Percentiles rank a stretch among this genome's conserved stretches.
These are phyloP conservation scores for Mycena sanguinolenta DNA, from an alignment of 768 basidiomycete species.

Conservation along the genomic window DNA sequence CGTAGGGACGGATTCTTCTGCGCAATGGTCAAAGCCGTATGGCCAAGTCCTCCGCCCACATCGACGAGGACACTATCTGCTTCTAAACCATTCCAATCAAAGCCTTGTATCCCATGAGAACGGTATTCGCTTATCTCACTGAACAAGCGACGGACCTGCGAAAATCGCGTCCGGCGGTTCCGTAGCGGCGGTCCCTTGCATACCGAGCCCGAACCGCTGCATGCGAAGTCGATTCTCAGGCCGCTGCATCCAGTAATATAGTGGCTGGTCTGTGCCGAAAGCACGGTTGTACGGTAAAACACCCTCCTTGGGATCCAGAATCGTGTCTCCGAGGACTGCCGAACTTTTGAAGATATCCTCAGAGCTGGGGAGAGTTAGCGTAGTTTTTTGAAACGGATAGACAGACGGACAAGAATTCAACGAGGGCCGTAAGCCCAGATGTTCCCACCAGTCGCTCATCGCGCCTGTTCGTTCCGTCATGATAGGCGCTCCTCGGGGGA, in stretches of 20 bases:
- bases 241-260: slow-evolving; percentile 14
- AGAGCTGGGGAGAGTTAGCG: slow-evolving; percentile 17
- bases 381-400: background rate
- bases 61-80: background rate
- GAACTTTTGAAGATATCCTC: slow-evolving; percentile 26
- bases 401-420: background rate
- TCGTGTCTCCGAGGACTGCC: background rate
- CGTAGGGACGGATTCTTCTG: background rate
- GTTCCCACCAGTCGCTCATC: background rate
- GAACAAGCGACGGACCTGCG: background rate
- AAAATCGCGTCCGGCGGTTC: slow-evolving; percentile 22
- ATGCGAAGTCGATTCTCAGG: slow-evolving; percentile 11
- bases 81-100: background rate
- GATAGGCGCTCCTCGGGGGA: slow-evolving; percentile 34
- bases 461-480: background rate
- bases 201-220: slow-evolving; percentile 11
- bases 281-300: slow-evolving; percentile 2
- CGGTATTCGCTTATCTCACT: background rate
- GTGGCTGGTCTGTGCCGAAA: background rate
- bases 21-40: background rate
- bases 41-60: background rate
- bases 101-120: background rate
- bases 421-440: background rate
- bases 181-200: slow-evolving; percentile 30
- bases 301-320: background rate